Evolutionary conservation across 2,329 filamentous ascomycete genomes (phyloP), one percentile per base, ranked within the genome.

Genomic region (Tolypocladium sp.): DNA sequence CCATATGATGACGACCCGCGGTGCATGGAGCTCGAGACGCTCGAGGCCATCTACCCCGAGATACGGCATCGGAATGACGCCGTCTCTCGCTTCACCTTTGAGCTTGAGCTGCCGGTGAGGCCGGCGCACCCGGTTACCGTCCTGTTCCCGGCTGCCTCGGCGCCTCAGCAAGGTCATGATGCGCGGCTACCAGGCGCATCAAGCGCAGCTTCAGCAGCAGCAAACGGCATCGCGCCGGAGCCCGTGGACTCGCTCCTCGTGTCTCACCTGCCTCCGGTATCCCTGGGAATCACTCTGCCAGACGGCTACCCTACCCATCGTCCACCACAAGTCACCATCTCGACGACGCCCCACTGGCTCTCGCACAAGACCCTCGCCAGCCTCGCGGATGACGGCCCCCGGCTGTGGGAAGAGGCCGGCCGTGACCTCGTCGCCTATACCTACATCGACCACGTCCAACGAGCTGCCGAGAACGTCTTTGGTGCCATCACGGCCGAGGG

Each of bases 41-140:
- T 89, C 59, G 74, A 78, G 59, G 83, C 85, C 62, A 89, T 89
- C 66, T 89, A 82, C 63, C 86, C 86, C n/a, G 86, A 89, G 70
- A 80, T 89, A 17, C 76, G 76, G 37, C 71, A 73, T 10, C 69
- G 6, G 10, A 2, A 76, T 53, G 67, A 74, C 8, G 65, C 76
- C 38, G 73, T 78, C 60, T 61, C 62, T 2, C 37, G 52, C n/a
- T 79, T 79, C 65, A 75, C 74, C 9, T 80, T 86, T 67, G 75
- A 76, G 51, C 77, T 88, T 59, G 81, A 85, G 52, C 71, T 88
- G 22, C 82, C 83, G 4, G 80, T 87, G 46, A 77, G 79, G 62
- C 80, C 85, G 13, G 73, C 71, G 40, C 74, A 77, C 49, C 77
- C 82, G 12, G 75, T 87, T 58, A 82, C 79, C 7, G 83, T 88